Base-by-base conservation (phyloP, 805 yeast genomes). In the Cyberlindnera xylosilytica region DNA sequence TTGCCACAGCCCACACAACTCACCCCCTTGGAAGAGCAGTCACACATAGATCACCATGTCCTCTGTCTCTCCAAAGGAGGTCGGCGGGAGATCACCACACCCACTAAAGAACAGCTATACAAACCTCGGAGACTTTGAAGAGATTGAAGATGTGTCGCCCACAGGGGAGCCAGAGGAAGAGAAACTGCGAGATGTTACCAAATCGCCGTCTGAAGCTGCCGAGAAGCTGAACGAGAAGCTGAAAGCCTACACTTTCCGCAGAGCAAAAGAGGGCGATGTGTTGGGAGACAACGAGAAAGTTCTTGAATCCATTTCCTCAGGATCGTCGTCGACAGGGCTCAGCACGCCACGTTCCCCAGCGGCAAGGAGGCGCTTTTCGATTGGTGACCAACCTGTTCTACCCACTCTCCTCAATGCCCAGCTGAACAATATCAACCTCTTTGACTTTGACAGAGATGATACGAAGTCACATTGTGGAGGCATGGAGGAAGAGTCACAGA, bases 351-450 rank as follows among this genome's bases (percentile, higher is more conserved):
- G 20, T 13, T 11, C 39, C 11, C 44, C 23, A 3, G 9, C 12
- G 1, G 36, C 36, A 12, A 38, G 16, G 17, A 37, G 50, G 26
- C 38, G 49, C 15, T 49, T 49, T 28, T 56, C 60, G 1, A 50
- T 57, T 18, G 54, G 55, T 4, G 47, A 53, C 9, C 50, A 52
- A 9, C 50, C 58, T 0, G 47, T 58, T 12, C 48, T 58, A 3
- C 61, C 59, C 1, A 44, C 61, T 1, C 39, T 58, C 7, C 43
- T 58, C 6, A 56, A 56, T 38, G 62, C 62, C 4, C 54, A 57
- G 33, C 42, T 58, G 26, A 56, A 58, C 42, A 53, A 53, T 36
- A 24, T 57, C 17, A 49, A 57, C 29, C 23, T 58, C 12, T 58
- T 58, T 30, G 53, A 54, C 42, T 40, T 46, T 12, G 47, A 45